Evolutionary conservation across 2,329 filamentous ascomycete species (phyloP).

Genomic region (Cyanodermella asteris): DNA sequence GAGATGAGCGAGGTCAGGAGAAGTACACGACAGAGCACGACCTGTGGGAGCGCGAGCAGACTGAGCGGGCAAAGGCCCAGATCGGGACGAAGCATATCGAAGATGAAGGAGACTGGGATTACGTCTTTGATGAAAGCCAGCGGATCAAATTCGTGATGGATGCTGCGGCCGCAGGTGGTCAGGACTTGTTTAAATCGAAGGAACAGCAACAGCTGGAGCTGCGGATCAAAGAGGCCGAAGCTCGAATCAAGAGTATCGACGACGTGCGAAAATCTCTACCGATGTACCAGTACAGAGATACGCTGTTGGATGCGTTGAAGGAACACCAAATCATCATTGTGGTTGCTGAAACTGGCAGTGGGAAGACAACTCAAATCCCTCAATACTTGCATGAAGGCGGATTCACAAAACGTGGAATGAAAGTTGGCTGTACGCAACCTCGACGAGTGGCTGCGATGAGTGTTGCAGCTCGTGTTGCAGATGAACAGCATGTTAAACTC

Average conservation of each 20-base stretch:
- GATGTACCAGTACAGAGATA: constrained; percentile 68
- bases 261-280: constrained; percentile 79
- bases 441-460: constrained; percentile 93
- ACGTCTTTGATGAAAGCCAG: constrained; percentile 75
- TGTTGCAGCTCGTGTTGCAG: constrained; percentile 74
- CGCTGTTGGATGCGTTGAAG: constrained; percentile 68
- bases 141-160: constrained; percentile 71
- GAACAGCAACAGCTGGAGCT: constrained; percentile 62
- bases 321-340: constrained; percentile 77
- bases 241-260: constrained; percentile 69
- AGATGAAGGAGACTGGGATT: constrained; percentile 70
- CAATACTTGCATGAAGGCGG: constrained; percentile 87
- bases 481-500: constrained; percentile 67
- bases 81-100: constrained; percentile 53
- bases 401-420: constrained; percentile 63
- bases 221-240: constrained; percentile 71
- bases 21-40: constrained; percentile 84
- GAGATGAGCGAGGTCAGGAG: constrained; percentile 70
- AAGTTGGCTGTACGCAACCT: constrained; percentile 84
- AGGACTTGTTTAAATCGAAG: too few relatives aligned
- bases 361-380: constrained; percentile 87
- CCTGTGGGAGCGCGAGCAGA: constrained; percentile 85
- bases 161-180: constrained; percentile 41
- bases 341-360: constrained; percentile 82
- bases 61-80: constrained; percentile 68